Percentiles rank a stretch among this genome's conserved stretches.
Evolutionary conservation across 805 yeast species (phyloP).

Genomic region (Candida rishiriensis): DNA sequence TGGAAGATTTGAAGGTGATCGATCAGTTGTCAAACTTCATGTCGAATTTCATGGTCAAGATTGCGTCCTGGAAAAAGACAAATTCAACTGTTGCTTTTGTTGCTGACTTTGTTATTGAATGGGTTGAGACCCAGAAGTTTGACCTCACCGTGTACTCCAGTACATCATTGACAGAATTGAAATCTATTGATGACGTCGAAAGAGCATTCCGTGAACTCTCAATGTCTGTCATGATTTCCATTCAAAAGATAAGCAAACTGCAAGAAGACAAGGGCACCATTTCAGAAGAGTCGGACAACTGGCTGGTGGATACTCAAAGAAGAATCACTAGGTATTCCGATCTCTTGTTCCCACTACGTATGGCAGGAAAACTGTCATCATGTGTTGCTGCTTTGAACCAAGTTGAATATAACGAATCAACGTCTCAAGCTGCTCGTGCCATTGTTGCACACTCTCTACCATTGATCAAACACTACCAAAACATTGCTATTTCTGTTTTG

Average conservation of each 20-base stretch:
- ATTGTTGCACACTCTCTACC: slow-evolving; percentile 58
- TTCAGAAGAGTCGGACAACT: slow-evolving; percentile 54
- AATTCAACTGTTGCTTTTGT: slow-evolving; percentile 39
- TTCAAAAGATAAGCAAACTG: slow-evolving; percentile 52
- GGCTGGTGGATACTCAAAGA: slow-evolving; percentile 55
- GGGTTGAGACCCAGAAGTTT: slow-evolving; percentile 34
- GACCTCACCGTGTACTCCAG: slow-evolving; percentile 22
- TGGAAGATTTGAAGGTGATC: slow-evolving; percentile 14
- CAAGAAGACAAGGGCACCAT: slow-evolving; percentile 29
- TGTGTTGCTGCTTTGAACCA: slow-evolving; percentile 33
- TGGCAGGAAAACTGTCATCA: slow-evolving; percentile 9
- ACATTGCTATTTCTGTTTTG: slow-evolving; percentile 41
- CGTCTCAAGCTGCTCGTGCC: slow-evolving; percentile 40
- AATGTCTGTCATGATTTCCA: slow-evolving; percentile 56
- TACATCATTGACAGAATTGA: slow-evolving; percentile 18
- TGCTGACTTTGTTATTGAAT: slow-evolving; percentile 41
- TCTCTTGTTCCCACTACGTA: slow-evolving; percentile 22
- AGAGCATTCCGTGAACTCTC: slow-evolving; percentile 44
- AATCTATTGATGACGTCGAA: slow-evolving; percentile 39
- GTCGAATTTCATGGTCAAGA: slow-evolving; percentile 19
- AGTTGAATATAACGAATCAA: slow-evolving; percentile 33
- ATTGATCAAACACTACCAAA: slow-evolving; percentile 53
- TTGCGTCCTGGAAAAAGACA: slow-evolving; percentile 33
- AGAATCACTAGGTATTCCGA: slow-evolving; percentile 39
- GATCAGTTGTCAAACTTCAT: slow-evolving; percentile 20